Conservation (phyloP, 2,329 filamentous ascomycete genomes). For the Colletotrichum chrysophilum region DNA sequence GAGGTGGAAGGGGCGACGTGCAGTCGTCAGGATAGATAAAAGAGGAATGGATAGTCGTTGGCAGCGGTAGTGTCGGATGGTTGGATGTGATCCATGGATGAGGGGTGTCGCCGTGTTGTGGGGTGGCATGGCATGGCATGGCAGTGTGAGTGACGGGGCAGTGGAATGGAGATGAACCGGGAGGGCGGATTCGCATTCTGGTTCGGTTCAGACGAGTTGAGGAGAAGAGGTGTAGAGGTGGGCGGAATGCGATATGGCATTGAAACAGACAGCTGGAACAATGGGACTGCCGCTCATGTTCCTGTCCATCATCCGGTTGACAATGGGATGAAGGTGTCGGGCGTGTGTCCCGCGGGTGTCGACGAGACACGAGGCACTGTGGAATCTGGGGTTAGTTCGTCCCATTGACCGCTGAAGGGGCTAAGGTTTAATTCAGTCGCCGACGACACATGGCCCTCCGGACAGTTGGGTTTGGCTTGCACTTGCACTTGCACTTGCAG, state of each 20-base stretch:
- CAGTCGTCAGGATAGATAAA: not conserved
- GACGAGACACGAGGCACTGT: not conserved
- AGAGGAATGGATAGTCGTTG: not conserved
- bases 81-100: not conserved
- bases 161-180: not conserved
- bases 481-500: not conserved
- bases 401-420: not conserved
- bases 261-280: not conserved
- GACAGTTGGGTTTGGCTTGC: not conserved
- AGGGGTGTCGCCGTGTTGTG: not conserved
- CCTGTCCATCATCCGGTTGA: not conserved
- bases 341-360: not conserved
- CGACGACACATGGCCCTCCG: not conserved
- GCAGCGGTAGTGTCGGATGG: not conserved
- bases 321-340: slow-evolving; percentile 10
- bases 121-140: not conserved
- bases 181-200: not conserved
- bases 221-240: not conserved
- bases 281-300: not conserved
- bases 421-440: not conserved
- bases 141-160: not conserved
- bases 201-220: not conserved
- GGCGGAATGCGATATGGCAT: not conserved
- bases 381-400: slow-evolving; percentile 10
- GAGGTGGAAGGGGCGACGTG: not conserved